Conservation (phyloP, 2,329 filamentous ascomycete genomes). For the Xylariaceae sp. region DNA sequence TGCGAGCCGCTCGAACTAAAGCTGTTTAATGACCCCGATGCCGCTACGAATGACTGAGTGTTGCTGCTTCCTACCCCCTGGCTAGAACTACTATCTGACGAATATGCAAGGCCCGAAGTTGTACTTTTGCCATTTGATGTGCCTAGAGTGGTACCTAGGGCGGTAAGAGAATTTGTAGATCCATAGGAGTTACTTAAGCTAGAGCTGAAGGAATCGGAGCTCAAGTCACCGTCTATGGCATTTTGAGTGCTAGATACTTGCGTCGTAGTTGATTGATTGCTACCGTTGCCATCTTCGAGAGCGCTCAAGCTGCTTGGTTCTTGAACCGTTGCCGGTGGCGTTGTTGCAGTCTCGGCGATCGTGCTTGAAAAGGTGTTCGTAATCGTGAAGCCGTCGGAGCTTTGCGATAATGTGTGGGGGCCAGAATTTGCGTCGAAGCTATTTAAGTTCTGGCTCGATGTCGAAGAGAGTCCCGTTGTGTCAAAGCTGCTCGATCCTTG, state of each 20-base stretch:
- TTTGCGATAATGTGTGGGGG: neutral
- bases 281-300: neutral
- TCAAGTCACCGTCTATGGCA: neutral
- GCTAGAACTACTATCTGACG: neutral
- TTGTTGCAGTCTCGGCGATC: neutral
- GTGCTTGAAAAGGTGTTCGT: too few relatives aligned
- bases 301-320: neutral
- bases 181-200: neutral
- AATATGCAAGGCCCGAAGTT: neutral
- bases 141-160: neutral
- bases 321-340: neutral
- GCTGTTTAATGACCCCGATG: neutral
- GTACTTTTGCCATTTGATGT: neutral
- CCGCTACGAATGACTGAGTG: neutral
- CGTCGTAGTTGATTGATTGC: neutral
- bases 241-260: neutral
- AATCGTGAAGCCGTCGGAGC: neutral
- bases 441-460: neutral
- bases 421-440: neutral
- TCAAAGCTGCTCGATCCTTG: neutral
- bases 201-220: neutral
- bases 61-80: neutral
- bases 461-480: neutral
- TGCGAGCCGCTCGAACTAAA: neutral
- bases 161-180: neutral